These are phyloP conservation scores for Cordyceps sp. DNA, from an alignment of 2,329 filamentous ascomycete species.

Conservation along the genomic window DNA sequence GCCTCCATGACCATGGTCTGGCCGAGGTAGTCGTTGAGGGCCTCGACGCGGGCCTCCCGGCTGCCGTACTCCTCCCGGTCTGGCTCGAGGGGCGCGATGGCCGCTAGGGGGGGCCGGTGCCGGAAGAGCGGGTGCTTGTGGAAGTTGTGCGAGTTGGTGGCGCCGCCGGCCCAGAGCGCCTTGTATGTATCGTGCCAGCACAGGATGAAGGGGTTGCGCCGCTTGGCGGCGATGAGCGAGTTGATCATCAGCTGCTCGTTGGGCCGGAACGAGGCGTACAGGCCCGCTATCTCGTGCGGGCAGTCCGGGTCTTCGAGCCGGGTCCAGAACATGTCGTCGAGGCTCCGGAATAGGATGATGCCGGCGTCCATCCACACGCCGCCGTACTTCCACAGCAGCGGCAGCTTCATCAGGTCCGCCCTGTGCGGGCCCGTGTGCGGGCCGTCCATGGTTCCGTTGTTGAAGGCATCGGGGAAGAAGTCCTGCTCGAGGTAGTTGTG, in stretches of 20 bases:
- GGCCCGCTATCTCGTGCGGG: neutral
- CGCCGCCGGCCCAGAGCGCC: neutral
- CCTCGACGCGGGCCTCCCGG: no score
- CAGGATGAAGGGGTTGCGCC: neutral
- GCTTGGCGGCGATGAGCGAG: neutral
- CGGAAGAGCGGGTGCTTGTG: neutral
- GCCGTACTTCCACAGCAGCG: conserved; percentile 21
- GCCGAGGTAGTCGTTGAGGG: neutral
- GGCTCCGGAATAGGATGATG: conserved; percentile 20
- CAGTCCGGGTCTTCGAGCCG: conserved; percentile 9
- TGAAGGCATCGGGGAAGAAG: neutral
- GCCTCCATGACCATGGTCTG: neutral
- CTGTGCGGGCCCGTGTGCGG: neutral
- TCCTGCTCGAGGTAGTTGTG: neutral
- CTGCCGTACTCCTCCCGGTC: no score
- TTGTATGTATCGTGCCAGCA: neutral
- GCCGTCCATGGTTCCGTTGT: neutral
- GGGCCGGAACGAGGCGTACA: neutral
- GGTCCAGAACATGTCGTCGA: conserved; percentile 26
- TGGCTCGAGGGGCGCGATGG: no score
- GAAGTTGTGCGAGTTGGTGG: neutral
- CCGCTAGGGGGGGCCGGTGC: neutral
- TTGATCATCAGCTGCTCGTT: neutral
- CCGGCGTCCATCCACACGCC: conserved; percentile 27
- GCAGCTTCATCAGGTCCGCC: conserved; percentile 10